phyloP scores from a whole-genome alignment of 352 stramenopile genomes.

The Phytophthora crassamura region DNA sequence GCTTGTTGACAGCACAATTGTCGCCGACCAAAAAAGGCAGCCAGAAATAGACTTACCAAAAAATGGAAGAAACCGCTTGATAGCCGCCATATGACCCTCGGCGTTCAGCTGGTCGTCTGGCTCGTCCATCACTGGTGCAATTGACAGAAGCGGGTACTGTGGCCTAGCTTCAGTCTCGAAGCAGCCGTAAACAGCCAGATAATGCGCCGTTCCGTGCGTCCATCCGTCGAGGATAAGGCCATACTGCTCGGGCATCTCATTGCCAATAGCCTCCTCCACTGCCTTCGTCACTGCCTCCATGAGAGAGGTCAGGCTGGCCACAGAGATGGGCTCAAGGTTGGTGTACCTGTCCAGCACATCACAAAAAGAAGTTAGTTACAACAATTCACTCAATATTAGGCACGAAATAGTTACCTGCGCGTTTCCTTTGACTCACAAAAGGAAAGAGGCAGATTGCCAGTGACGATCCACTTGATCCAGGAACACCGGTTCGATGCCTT shows the following conservation, averaged over 20 bases:
- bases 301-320: not conserved
- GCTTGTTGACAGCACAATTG: slow-evolving; percentile 3
- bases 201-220: not conserved
- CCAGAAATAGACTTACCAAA: not conserved
- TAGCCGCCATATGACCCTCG: not conserved
- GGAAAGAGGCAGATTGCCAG: too few relatives aligned
- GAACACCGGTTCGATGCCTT: too few relatives aligned
- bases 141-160: not conserved
- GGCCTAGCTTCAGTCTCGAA: not conserved
- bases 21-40: not conserved
- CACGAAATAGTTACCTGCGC: too few relatives aligned
- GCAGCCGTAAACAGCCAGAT: slow-evolving; percentile 2
- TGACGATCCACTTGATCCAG: too few relatives aligned
- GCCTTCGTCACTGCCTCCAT: not conserved
- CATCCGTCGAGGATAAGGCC: not conserved
- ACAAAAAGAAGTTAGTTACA: not conserved
- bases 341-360: not conserved
- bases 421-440: too few relatives aligned
- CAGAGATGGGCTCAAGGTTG: not conserved
- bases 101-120: not conserved
- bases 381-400: not conserved
- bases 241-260: not conserved
- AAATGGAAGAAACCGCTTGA: not conserved
- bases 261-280: not conserved
- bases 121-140: slow-evolving; percentile 1